These are phyloP conservation scores for Eimeria falciformis DNA, from an alignment of 169 alveolate genomes.

Conservation along the genomic window DNA sequence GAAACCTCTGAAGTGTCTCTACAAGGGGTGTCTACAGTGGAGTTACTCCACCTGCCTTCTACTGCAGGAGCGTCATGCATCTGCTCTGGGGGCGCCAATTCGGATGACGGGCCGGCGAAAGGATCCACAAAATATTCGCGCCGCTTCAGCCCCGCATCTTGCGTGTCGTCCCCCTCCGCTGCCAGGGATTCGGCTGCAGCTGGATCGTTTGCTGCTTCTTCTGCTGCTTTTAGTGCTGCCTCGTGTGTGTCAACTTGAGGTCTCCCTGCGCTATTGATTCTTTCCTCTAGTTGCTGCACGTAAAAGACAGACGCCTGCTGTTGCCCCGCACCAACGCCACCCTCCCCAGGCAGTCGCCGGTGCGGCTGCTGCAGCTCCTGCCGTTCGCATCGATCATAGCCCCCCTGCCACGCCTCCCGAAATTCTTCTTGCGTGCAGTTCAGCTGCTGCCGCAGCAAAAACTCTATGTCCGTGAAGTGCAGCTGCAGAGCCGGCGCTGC, in stretches of 20 bases:
- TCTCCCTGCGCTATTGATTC: neutral
- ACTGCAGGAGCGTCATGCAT: neutral
- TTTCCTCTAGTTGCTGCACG: neutral
- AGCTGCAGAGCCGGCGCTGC: neutral
- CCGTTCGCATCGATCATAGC: neutral
- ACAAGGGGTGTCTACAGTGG: no score
- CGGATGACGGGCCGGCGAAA: neutral
- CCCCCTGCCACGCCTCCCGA: slow-evolving; percentile 31
- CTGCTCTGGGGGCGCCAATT: neutral
- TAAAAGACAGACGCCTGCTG: neutral
- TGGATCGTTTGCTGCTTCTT: neutral
- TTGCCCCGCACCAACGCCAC: neutral
- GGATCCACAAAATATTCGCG: neutral
- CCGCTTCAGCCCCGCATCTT: neutral
- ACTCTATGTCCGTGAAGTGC: neutral
- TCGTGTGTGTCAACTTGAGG: neutral
- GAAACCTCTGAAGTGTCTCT: no score
- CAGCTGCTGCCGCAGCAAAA: slow-evolving; percentile 16
- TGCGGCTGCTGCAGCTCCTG: slow-evolving; percentile 19
- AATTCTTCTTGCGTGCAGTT: neutral
- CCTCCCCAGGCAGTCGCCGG: neutral
- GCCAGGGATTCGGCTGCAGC: neutral
- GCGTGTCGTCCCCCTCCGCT: neutral
- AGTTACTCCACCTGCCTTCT: neutral
- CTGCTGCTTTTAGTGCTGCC: neutral